Evolutionary conservation across 2,329 filamentous ascomycete genomes (phyloP).

Genomic region (Aureobasidium sp.): DNA sequence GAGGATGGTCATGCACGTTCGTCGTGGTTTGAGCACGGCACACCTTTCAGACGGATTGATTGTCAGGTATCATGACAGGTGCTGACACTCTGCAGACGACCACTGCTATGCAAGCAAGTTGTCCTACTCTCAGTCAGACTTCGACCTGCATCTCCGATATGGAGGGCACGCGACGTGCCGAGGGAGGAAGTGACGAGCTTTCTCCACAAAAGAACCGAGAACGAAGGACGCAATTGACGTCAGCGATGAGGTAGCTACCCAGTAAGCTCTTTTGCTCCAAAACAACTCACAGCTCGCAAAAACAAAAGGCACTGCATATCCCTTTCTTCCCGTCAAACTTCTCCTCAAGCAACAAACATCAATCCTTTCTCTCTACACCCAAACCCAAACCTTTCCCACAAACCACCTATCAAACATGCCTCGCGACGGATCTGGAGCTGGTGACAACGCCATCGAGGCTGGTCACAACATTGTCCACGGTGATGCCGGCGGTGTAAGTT

Average conservation of each 20-base stretch:
- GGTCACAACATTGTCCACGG: slow-evolving; percentile 34
- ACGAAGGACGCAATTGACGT: not conserved
- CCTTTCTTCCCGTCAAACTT: not conserved
- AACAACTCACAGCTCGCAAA: not conserved
- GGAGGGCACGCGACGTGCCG: not conserved
- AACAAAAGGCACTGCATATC: slow-evolving; percentile 5
- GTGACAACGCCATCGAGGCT: slow-evolving; percentile 34
- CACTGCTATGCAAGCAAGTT: not conserved
- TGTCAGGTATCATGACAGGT: too few relatives aligned
- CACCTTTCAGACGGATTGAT: too few relatives aligned
- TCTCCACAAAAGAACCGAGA: slow-evolving; percentile 11
- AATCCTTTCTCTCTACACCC: not conserved
- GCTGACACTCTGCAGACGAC: too few relatives aligned
- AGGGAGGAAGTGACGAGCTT: slow-evolving; percentile 10
- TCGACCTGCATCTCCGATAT: slow-evolving; percentile 1
- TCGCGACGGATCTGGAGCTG: slow-evolving; percentile 35
- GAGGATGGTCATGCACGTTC: too few relatives aligned
- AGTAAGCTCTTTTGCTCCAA: not conserved
- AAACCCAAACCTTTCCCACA: not conserved
- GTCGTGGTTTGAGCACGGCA: too few relatives aligned
- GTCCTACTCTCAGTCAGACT: not conserved
- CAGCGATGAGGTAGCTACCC: slow-evolving; percentile 5
- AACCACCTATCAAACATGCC: slow-evolving; percentile 29
- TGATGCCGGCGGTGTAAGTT: slow-evolving; percentile 29
- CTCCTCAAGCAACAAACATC: not conserved